Percentiles rank a stretch among this genome's conserved stretches.
phyloP scores from a whole-genome alignment of 768 basidiomycete genomes.

The Collybia sordida region DNA sequence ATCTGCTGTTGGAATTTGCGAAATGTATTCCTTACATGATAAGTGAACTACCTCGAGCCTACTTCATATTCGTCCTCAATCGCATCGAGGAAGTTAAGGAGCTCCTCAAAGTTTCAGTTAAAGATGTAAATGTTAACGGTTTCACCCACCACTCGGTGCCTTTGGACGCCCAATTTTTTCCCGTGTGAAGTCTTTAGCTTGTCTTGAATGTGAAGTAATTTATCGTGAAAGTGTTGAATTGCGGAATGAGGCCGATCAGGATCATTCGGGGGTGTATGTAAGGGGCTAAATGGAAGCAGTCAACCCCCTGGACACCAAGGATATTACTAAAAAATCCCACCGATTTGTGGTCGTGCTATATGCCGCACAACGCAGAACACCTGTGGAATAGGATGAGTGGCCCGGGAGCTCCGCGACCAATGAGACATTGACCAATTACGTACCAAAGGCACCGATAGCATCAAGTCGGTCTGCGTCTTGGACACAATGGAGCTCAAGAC shows the following conservation, averaged over 20 bases:
- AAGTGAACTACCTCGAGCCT: background rate
- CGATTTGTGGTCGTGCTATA: conserved; percentile 56
- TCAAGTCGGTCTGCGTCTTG: conserved; percentile 81
- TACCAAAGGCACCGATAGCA: conserved; percentile 81
- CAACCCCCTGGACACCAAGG: background rate
- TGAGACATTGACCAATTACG: background rate
- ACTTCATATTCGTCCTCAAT: conserved; percentile 14
- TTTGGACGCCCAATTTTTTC: conserved; percentile 60
- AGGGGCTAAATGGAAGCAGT: conserved; percentile 27
- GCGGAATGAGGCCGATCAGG: conserved; percentile 47
- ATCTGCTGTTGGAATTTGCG: too few relatives aligned
- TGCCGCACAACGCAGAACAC: conserved; percentile 69
- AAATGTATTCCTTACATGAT: too few relatives aligned
- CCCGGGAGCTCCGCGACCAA: too few relatives aligned
- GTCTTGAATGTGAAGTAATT: conserved; percentile 72
- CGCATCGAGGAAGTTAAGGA: conserved; percentile 13
- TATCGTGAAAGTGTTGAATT: conserved; percentile 85
- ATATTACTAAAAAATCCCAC: conserved; percentile 22
- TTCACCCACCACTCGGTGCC: conserved; percentile 64
- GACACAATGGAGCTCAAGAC: conserved; percentile 77
- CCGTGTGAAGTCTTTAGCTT: conserved; percentile 79
- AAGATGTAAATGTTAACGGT: background rate
- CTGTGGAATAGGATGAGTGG: conserved; percentile 21
- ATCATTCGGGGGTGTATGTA: conserved; percentile 49
- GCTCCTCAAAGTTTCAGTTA: conserved; percentile 1